Evolutionary conservation across 2,329 filamentous ascomycete genomes (phyloP), one percentile per base, ranked within the genome.

Genomic region (Pseudogymnoascus sp.): DNA sequence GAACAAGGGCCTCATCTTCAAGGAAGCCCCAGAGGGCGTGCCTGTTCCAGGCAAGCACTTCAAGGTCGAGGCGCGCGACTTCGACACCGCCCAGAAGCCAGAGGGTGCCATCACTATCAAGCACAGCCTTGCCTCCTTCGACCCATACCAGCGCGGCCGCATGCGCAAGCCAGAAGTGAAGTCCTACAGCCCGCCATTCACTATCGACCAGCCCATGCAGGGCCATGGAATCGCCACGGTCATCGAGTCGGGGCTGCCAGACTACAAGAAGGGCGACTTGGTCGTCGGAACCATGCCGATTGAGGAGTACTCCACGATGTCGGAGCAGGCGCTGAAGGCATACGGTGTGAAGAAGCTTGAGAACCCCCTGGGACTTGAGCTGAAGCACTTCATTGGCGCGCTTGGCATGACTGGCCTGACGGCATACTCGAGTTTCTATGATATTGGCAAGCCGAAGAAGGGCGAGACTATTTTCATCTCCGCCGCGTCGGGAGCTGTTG

Each of bases 71-170:
- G 74, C 80, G 65, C 81, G 81, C 63, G 79, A 83, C 18, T 85
- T 92, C 65, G 89, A 94, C 71, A 74, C 86, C 66, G 75, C 84
- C 22, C 77, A 81, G 58, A 72, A 81, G 4, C 81, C 85, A 9
- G 72, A 81, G 47, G 87, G 88, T 65, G 86, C 90, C 39, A 73
- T 95, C 57, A 83, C 83, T 32, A 75, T 87, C 65, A 83, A 90
- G 76, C 82, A 88, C 67, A 81, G 87, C 69, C 90, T 88, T 73
- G 79, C 85, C 65, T 92, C 89, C 39, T 88, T 88, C 75, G 91
- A 96, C 74, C 91, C 91, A 1, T 96, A 95, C 77, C 84, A 89
- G 78, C 88, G 91, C 62, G 88, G 88, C 63, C 83, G 84, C 67
- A 92, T 96, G 88, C 86, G 90, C 57, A 74, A 79, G 57, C 70